These are phyloP conservation scores for Marchantia paleacea DNA, from an alignment of 225 moss, liverwort and hornwort genomes.

Conservation along the genomic window DNA sequence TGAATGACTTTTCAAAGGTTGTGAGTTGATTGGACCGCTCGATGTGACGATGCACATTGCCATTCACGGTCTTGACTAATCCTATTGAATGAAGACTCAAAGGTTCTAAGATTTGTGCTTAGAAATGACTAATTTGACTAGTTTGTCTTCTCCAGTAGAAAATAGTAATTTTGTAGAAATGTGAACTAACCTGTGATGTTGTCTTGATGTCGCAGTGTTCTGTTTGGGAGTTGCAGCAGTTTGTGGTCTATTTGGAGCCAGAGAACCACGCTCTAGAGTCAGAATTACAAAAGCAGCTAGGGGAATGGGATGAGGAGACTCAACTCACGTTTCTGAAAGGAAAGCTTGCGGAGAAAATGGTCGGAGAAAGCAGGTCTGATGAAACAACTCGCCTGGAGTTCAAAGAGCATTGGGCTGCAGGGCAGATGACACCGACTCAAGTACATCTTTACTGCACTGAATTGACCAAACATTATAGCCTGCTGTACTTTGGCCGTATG, in stretches of 20 bases:
- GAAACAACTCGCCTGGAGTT: constrained; percentile 28
- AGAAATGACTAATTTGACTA: too few species aligned
- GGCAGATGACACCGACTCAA: constrained; percentile 41
- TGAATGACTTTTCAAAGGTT: constrained; percentile 84
- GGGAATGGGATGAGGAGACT: constrained; percentile 29
- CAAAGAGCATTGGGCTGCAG: constrained; percentile 38
- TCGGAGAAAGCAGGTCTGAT: constrained; percentile 26
- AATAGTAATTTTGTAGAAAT: too few species aligned
- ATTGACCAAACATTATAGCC: constrained; percentile 26
- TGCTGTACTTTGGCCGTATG: constrained; percentile 35
- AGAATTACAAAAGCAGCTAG: constrained; percentile 11
- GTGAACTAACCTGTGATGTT: neutral
- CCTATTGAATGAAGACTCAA: too few species aligned
- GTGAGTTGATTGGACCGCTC: neutral
- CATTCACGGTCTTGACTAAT: too few species aligned
- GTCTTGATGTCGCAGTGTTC: constrained; percentile 29
- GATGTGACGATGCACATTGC: too few species aligned
- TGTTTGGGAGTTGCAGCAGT: constrained; percentile 39
- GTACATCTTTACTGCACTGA: constrained; percentile 37
- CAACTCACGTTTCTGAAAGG: constrained; percentile 31
- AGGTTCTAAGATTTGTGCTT: too few species aligned
- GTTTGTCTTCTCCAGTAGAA: too few species aligned
- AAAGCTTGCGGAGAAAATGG: constrained; percentile 25
- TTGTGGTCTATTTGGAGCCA: constrained; percentile 23
- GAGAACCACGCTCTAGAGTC: constrained; percentile 14